Evolutionary conservation across 2,329 filamentous ascomycete genomes (phyloP).

Genomic region (Chaetomiaceae sp.): DNA sequence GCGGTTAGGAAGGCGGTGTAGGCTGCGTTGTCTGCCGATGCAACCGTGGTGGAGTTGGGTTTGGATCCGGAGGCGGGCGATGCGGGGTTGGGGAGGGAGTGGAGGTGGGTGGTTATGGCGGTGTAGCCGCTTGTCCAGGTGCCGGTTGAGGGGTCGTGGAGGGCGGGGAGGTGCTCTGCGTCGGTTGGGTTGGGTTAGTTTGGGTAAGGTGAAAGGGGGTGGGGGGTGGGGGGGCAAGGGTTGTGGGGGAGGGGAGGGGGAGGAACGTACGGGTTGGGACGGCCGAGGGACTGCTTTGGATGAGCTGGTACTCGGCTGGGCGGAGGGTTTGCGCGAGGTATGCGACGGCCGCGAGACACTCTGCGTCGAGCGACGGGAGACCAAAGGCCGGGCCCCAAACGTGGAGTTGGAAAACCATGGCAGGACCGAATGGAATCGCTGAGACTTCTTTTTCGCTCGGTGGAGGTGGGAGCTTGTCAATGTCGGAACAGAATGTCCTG

Average conservation of each 20-base stretch:
- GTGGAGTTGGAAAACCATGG: conserved; percentile 59
- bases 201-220: conserved; percentile 25
- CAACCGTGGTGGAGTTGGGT: conserved; percentile 37
- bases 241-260: conserved; percentile 26
- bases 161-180: conserved; percentile 52
- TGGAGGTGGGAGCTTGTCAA: not conserved
- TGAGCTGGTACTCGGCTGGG: conserved; percentile 59
- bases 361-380: conserved; percentile 83
- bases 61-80: conserved; percentile 35
- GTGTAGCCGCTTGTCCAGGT: conserved; percentile 58
- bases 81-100: conserved; percentile 31
- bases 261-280: conserved; percentile 62
- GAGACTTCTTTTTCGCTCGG: no score
- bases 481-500: not conserved
- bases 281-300: conserved; percentile 66
- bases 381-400: conserved; percentile 88
- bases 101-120: conserved; percentile 56
- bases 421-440: no score
- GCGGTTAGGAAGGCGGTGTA: conserved; percentile 67
- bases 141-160: conserved; percentile 46
- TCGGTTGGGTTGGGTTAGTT: not conserved
- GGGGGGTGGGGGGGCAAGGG: conserved; percentile 25
- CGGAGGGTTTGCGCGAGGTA: conserved; percentile 65
- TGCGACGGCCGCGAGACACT: conserved; percentile 79
- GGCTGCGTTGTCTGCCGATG: conserved; percentile 46